phyloP scores from a whole-genome alignment of 1,284 basidiomycete genomes.

The Apiotrichum sp. region DNA sequence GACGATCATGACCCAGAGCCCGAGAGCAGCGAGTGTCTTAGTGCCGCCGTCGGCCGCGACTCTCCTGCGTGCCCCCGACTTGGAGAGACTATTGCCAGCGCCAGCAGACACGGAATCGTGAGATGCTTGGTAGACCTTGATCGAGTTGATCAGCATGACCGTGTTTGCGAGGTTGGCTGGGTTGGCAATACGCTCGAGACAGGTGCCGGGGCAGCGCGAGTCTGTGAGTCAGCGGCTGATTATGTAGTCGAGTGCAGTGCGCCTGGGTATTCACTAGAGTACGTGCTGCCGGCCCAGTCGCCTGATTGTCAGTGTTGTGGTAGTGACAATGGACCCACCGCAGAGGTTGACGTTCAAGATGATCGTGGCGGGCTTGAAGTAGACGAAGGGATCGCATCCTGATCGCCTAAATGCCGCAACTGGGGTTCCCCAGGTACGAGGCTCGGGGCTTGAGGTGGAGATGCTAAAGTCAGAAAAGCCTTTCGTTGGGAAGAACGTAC shows the following conservation, averaged over 20 bases:
- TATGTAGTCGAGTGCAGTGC: not conserved
- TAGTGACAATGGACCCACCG: constrained; percentile 19
- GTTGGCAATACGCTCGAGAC: constrained; percentile 59
- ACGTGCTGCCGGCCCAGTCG: constrained; percentile 61
- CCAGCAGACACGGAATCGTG: too few species aligned
- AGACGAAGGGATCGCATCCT: constrained; percentile 59
- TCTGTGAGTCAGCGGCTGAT: not conserved
- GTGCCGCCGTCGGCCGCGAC: too few species aligned
- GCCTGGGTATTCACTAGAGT: constrained; percentile 36
- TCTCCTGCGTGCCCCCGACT: too few species aligned
- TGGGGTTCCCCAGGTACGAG: constrained; percentile 62
- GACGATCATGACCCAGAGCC: too few species aligned
- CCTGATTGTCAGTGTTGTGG: constrained; percentile 33
- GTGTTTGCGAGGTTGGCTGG: constrained; percentile 46
- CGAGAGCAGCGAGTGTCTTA: too few species aligned
- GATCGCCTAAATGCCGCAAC: constrained; percentile 59
- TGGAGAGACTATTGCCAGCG: too few species aligned
- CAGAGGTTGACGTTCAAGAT: constrained; percentile 60
- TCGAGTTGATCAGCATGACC: constrained; percentile 42
- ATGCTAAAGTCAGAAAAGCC: constrained; percentile 45
- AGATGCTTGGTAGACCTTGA: constrained; percentile 29
- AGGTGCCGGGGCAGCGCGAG: constrained; percentile 62
- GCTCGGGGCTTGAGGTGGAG: constrained; percentile 54
- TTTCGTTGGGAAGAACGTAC: constrained; percentile 16
- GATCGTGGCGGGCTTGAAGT: constrained; percentile 64